Evolutionary conservation across 1,284 basidiomycete genomes (phyloP).

Genomic region (Cutaneotrichosporon mucoides): DNA sequence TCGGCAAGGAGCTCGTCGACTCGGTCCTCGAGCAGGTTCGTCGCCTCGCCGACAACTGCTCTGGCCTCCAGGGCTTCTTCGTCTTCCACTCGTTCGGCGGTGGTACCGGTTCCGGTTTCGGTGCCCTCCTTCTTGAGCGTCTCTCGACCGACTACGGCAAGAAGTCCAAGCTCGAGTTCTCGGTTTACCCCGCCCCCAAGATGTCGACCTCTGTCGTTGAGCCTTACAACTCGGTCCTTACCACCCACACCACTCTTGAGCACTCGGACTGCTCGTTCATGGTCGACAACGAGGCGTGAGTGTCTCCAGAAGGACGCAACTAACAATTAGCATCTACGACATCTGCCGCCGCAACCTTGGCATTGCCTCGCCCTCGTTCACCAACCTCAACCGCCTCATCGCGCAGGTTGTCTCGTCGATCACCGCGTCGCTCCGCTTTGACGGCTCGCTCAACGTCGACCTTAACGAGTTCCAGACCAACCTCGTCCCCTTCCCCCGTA

Average conservation of each 20-base stretch:
- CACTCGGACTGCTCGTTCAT: constrained; percentile 99
- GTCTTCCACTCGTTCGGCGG: constrained; percentile 99
- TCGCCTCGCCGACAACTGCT: constrained; percentile 94
- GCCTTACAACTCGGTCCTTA: constrained; percentile 98
- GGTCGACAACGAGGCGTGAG: constrained; percentile 88
- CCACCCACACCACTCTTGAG: constrained; percentile 98
- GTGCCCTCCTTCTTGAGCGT: constrained; percentile 91
- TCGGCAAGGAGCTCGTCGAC: constrained; percentile 90
- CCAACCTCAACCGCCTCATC: constrained; percentile 93
- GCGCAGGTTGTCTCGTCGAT: constrained; percentile 97
- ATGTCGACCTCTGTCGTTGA: constrained; percentile 96
- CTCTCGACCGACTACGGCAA: constrained; percentile 98
- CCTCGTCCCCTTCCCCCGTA: constrained; percentile 93
- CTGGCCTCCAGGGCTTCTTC: constrained; percentile 98
- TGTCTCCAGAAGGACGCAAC: constrained; percentile 1
- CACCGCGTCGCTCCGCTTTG: constrained; percentile 95
- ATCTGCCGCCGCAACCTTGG: constrained; percentile 96
- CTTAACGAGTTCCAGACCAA: constrained; percentile 99
- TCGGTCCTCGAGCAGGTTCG: constrained; percentile 93
- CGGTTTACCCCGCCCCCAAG: constrained; percentile 92
- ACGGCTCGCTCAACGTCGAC: constrained; percentile 97
- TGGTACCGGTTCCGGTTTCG: constrained; percentile 98
- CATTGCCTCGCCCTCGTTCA: constrained; percentile 81
- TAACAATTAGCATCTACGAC: constrained; percentile 71
- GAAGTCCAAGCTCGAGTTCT: constrained; percentile 99